phyloP scores from a whole-genome alignment of 257 asterid species.

The Solanum ossicruentum region DNA sequence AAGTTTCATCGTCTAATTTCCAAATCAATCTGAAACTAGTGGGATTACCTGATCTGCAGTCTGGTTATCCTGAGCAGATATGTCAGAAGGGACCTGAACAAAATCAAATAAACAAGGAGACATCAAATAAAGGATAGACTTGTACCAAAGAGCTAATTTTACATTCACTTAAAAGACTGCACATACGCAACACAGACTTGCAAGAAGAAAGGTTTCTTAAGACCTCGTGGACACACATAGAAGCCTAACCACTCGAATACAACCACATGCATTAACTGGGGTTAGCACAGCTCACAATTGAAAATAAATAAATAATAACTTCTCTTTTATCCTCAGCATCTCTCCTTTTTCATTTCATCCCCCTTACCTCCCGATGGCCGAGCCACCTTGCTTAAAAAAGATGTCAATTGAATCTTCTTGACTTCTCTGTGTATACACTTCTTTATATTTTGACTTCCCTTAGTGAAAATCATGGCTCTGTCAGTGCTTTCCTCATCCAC shows the following conservation, averaged over 20 bases:
- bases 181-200: not conserved
- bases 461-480: not conserved
- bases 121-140: not conserved
- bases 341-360: not conserved
- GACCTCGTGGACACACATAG: not conserved
- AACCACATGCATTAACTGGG: not conserved
- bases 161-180: not conserved
- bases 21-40: not conserved
- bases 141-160: not conserved
- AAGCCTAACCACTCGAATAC: not conserved
- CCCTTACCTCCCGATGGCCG: not conserved
- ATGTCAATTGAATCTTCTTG: not conserved
- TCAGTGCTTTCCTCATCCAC: not conserved
- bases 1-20: not conserved
- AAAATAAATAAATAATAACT: not conserved
- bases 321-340: not conserved
- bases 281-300: not conserved
- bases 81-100: slow-evolving; percentile 71
- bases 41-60: slow-evolving; percentile 43
- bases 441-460: not conserved
- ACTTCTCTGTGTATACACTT: not conserved
- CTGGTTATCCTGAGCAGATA: slow-evolving; percentile 45
- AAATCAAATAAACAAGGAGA: not conserved
- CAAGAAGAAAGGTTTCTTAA: not conserved
- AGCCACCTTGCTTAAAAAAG: not conserved